These are phyloP conservation scores for Hymenoscyphus salicellus DNA, from an alignment of 2,329 filamentous ascomycete species.

Conservation along the genomic window DNA sequence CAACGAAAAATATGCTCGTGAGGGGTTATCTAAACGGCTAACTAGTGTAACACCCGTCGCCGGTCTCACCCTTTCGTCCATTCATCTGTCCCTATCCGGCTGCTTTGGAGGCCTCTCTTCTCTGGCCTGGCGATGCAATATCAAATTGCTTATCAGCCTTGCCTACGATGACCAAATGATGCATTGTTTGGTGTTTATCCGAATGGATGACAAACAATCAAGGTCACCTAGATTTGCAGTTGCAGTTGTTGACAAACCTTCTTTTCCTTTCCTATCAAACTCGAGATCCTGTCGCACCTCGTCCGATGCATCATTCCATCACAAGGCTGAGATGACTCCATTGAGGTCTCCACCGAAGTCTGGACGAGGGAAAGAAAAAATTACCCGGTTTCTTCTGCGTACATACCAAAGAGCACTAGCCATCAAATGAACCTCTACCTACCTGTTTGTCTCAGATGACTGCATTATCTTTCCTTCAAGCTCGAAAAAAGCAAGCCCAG, in stretches of 20 bases:
- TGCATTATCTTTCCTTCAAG: slow-evolving; percentile 4
- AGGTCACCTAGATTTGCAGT: not conserved
- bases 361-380: not conserved
- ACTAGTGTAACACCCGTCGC: not conserved
- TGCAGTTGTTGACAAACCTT: slow-evolving; percentile 13
- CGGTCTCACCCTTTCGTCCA: not conserved
- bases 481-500: no score
- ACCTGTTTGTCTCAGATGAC: slow-evolving; percentile 14
- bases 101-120: not conserved
- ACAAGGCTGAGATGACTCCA: not conserved
- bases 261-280: not conserved
- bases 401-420: not conserved
- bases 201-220: slow-evolving; percentile 1
- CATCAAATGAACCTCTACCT: not conserved
- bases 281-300: not conserved
- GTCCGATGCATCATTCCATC: not conserved
- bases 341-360: not conserved
- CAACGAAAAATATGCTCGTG: not conserved
- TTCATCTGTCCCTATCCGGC: slow-evolving; percentile 5
- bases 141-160: not conserved
- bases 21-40: not conserved
- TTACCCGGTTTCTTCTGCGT: not conserved
- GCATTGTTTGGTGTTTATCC: slow-evolving; percentile 11
- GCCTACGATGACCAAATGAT: slow-evolving; percentile 7
- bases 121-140: slow-evolving; percentile 1